These are phyloP conservation scores for Boletales sp. DNA, from an alignment of 768 basidiomycete species.

Conservation along the genomic window DNA sequence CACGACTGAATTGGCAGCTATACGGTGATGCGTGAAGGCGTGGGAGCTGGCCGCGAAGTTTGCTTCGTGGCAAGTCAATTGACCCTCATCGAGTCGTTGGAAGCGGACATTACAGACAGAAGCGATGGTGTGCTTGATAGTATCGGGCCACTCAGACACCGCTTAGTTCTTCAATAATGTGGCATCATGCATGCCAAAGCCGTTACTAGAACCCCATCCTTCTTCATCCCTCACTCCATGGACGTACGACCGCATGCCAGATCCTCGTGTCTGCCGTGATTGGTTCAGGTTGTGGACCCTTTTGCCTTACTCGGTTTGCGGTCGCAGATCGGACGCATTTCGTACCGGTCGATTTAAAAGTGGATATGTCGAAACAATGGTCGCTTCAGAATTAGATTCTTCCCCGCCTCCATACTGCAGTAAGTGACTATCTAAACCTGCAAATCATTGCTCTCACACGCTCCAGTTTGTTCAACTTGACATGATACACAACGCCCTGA, in stretches of 20 bases:
- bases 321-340: neutral
- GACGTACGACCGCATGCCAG: conserved; percentile 8
- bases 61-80: too few relatives aligned
- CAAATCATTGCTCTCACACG: neutral
- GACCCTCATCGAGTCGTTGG: too few relatives aligned
- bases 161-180: too few relatives aligned
- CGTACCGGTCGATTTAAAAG: neutral
- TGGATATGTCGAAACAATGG: neutral
- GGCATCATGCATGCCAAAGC: too few relatives aligned
- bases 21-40: too few relatives aligned
- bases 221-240: neutral
- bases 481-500: neutral
- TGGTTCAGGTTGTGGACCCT: neutral
- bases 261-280: conserved; percentile 11
- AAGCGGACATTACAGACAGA: too few relatives aligned
- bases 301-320: neutral
- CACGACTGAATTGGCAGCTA: too few relatives aligned
- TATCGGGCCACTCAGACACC: too few relatives aligned
- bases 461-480: neutral
- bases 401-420: neutral
- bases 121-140: too few relatives aligned
- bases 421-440: neutral
- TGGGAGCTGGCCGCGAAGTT: too few relatives aligned
- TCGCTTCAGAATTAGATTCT: neutral
- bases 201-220: neutral